Evolutionary conservation across 768 basidiomycete species (phyloP).

Genomic region (Sarcomyxa edulis): DNA sequence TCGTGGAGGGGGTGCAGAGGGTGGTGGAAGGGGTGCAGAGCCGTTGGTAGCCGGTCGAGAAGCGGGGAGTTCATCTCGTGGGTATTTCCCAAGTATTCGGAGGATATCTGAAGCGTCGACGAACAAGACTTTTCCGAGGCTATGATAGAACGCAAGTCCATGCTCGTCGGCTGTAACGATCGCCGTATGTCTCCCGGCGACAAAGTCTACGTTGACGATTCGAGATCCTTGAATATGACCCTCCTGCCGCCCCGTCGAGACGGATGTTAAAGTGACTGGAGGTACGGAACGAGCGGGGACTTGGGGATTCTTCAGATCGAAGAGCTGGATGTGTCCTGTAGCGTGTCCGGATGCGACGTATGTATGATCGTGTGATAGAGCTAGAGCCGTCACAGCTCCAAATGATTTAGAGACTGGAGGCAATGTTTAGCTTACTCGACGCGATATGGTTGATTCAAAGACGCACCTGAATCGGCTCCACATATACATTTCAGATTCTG

Average conservation of each 20-base stretch:
- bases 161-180: constrained; percentile 86
- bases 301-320: constrained; percentile 68
- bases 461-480: constrained; percentile 64
- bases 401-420: constrained; percentile 48
- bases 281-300: constrained; percentile 63
- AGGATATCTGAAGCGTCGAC: constrained; percentile 93
- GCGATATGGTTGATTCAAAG: constrained; percentile 5
- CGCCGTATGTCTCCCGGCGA: constrained; percentile 90
- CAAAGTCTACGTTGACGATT: constrained; percentile 80
- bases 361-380: constrained; percentile 91
- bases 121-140: constrained; percentile 88
- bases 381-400: constrained; percentile 83
- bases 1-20: constrained; percentile 24
- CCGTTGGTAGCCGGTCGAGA: too few relatives aligned
- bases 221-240: constrained; percentile 78
- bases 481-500: constrained; percentile 80
- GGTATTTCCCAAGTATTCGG: constrained; percentile 90
- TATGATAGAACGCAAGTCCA: constrained; percentile 94
- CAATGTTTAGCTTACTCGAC: constrained; percentile 12
- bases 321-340: constrained; percentile 81
- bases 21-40: constrained; percentile 18
- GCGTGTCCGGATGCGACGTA: constrained; percentile 87
- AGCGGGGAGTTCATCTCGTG: constrained; percentile 41
- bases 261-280: constrained; percentile 62
- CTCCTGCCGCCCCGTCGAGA: constrained; percentile 76